Evolutionary conservation across 176 grass and related monocot genomes (phyloP), one percentile per base, ranked within the genome.

Genomic region (Microstegium vimineum): DNA sequence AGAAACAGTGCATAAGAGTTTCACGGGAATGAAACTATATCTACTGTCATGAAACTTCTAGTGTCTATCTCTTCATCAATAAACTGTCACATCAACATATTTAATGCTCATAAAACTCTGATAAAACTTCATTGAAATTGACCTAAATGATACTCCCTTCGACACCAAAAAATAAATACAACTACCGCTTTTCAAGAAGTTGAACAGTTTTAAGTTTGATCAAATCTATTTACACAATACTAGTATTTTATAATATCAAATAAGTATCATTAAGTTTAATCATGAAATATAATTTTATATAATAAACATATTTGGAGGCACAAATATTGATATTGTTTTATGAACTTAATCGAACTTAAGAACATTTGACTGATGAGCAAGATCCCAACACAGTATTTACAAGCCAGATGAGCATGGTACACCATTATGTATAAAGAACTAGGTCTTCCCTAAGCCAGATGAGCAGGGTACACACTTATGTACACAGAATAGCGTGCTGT

Each of bases 351-450:
- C 56, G 5, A 26, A 59, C 56, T 25, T 25, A 25, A 23, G 22
- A 59, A 25, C n/a, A 12, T 59, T 25, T 26, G 23, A 60, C 56
- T 26, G 56, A 60, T 60, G 23, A 60, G 56, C 10, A 60, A 4
- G 13, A 51, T 40, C 12, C 15, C 6, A 41, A 25, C n/a, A 49
- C 36, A 51, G 51, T 83, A 83, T 52, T 66, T 75, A 75, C 81
- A 75, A 31, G 31, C 42, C 60, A 66, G 71, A 75, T 65, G 36
- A 62, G 51, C 47, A 69, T 28, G 34, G n/a, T 4, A 43, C 56
- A 83, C 33, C 28, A 65, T 78, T 74, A 36, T 66, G 59, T 66
- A 75, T 42, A 83, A 31, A 51, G 25, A 23, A 27, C 17, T 64
- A 42, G 4, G 36, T 36, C 4, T 57, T 38, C n/a, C 56, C 17